phyloP scores from a whole-genome alignment of 2,329 filamentous ascomycete genomes.

The Coleophoma cylindrospora region DNA sequence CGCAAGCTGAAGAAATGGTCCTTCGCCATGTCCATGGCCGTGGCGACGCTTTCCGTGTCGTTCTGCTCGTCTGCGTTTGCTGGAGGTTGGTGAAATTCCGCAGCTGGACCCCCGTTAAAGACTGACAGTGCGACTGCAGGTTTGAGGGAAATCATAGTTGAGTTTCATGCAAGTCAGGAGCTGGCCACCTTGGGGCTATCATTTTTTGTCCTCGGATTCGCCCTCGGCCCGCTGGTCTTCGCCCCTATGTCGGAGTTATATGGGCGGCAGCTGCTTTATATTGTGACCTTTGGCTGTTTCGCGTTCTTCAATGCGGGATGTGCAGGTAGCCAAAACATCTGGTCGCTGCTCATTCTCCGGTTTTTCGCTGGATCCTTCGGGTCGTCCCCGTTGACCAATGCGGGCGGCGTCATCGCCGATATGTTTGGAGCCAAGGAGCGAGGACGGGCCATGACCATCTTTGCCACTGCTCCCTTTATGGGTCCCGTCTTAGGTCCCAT shows the following conservation, averaged over 20 bases:
- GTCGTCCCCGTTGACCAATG: conserved; percentile 54
- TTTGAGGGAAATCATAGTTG: no score
- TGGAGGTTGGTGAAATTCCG: conserved; percentile 16
- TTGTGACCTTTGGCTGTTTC: conserved; percentile 49
- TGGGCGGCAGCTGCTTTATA: conserved; percentile 53
- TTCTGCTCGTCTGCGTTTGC: conserved; percentile 31
- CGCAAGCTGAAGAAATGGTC: conserved; percentile 40
- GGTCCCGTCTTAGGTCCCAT: conserved; percentile 62
- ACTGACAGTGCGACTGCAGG: no score
- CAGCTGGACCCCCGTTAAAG: no score
- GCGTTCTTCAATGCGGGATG: conserved; percentile 55
- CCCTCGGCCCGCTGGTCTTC: conserved; percentile 33
- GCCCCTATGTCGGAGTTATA: conserved; percentile 40
- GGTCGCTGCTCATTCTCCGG: conserved; percentile 54
- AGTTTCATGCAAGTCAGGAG: no score
- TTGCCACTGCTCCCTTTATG: conserved; percentile 60
- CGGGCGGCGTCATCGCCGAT: conserved; percentile 55
- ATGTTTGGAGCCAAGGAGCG: conserved; percentile 47
- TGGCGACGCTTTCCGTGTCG: conserved; percentile 17
- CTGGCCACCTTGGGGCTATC: conserved; percentile 28
- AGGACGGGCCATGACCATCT: conserved; percentile 53
- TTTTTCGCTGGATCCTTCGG: conserved; percentile 61
- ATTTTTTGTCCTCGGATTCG: conserved; percentile 35
- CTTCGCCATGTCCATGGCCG: conserved; percentile 42
- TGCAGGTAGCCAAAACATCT: conserved; percentile 49